A percentile compares a stretch with the other conserved stretches of the same genome.
Conservation (phyloP, 345 rosid species). For the Dipteronia dyeriana region DNA sequence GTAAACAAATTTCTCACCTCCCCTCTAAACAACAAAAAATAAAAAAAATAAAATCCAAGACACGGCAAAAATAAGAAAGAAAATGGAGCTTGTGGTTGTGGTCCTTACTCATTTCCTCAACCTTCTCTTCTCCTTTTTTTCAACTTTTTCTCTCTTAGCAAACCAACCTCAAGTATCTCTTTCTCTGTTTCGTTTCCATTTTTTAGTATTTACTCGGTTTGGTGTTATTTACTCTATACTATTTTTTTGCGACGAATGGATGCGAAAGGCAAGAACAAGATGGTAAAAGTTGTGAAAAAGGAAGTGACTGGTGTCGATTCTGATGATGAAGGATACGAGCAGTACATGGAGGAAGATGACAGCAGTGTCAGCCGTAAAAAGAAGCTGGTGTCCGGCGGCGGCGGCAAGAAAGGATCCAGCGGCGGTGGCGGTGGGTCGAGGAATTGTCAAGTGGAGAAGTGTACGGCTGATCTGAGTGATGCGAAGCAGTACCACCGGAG, state of each 20-base stretch:
- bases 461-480: conserved; percentile 54
- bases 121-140: conserved; percentile 4
- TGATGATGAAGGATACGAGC: conserved; percentile 20
- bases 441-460: conserved; percentile 70
- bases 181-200: neutral
- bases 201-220: neutral
- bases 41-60: neutral
- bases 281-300: conserved; percentile 27
- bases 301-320: conserved; percentile 27
- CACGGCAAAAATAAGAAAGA: neutral
- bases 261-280: conserved; percentile 31
- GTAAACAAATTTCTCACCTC: neutral
- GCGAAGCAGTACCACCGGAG: conserved; percentile 63
- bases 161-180: conserved; percentile 7
- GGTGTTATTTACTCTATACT: neutral
- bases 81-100: conserved; percentile 36
- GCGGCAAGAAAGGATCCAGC: conserved; percentile 23
- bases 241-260: conserved; percentile 18
- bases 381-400: conserved; percentile 17
- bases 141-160: neutral
- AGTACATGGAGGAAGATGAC: conserved; percentile 20
- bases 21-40: conserved; percentile 18
- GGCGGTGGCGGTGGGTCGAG: conserved; percentile 30
- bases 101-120: conserved; percentile 29
- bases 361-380: conserved; percentile 32